phyloP scores from a whole-genome alignment of 1,284 basidiomycete genomes.

The Cryptococcus sp. region DNA sequence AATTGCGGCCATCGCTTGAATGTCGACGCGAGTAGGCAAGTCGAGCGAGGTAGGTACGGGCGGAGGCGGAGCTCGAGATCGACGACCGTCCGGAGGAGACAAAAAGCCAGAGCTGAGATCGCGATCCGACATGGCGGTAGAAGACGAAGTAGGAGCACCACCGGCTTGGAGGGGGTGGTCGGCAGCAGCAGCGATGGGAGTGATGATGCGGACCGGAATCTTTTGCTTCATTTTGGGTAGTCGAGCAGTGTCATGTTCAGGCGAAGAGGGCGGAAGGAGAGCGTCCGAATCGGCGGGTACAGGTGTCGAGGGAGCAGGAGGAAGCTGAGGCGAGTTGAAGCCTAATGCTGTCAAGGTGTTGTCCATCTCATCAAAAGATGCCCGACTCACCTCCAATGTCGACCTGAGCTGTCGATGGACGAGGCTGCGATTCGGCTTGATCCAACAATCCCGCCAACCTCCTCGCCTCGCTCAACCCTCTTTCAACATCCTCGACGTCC shows the following conservation, averaged over 20 bases:
- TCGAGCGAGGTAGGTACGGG: slow-evolving; percentile 40
- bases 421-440: slow-evolving; percentile 28
- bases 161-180: slow-evolving; percentile 34
- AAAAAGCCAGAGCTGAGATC: slow-evolving; percentile 26
- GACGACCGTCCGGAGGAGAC: slow-evolving; percentile 29
- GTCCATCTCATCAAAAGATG: no score
- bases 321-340: slow-evolving; percentile 24
- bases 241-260: slow-evolving; percentile 19
- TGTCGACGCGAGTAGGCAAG: slow-evolving; percentile 46
- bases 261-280: slow-evolving; percentile 39
- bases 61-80: slow-evolving; percentile 11
- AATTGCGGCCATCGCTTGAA: slow-evolving; percentile 47
- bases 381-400: slow-evolving; percentile 40
- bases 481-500: slow-evolving; percentile 43
- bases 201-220: slow-evolving; percentile 34
- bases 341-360: no score
- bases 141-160: not conserved
- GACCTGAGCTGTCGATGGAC: slow-evolving; percentile 30
- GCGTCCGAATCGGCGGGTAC: slow-evolving; percentile 35
- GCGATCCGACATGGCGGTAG: slow-evolving; percentile 5
- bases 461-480: slow-evolving; percentile 34
- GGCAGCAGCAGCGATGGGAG: slow-evolving; percentile 20
- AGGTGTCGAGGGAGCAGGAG: slow-evolving; percentile 26
- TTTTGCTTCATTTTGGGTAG: slow-evolving; percentile 11
- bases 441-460: slow-evolving; percentile 23